A percentile compares a stretch with the other conserved stretches of the same genome.
Evolutionary conservation across 371 early-diverging fungal genomes (phyloP).

Genomic region (Lichtheimia corymbifera): DNA sequence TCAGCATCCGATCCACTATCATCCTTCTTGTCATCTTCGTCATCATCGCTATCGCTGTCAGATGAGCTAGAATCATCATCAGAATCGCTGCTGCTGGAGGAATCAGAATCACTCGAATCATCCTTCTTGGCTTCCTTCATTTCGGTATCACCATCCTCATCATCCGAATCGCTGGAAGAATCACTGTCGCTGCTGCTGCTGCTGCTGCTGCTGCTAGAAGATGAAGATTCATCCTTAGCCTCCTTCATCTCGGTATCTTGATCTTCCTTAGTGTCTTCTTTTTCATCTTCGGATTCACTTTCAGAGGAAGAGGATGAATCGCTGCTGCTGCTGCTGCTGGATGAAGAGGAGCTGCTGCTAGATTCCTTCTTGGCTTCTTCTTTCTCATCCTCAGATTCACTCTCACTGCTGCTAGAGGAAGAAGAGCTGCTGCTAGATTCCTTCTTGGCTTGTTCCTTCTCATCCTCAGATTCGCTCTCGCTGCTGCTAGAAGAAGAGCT

Average conservation of each 20-base stretch:
- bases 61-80: conserved; percentile 1
- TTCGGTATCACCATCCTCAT: conserved; percentile 5
- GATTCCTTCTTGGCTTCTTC: conserved; percentile 10
- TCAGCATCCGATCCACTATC: conserved; percentile 20
- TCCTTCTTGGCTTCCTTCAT: conserved; percentile 10
- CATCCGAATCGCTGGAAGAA: conserved; percentile 2
- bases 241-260: conserved; percentile 9
- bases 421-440: conserved; percentile 10
- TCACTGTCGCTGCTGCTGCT: conserved; percentile 7
- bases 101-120: not conserved
- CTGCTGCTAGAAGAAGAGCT: conserved; percentile 10
- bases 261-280: conserved; percentile 5
- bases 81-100: conserved; percentile 14
- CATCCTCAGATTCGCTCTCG: conserved; percentile 13
- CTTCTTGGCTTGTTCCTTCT: conserved; percentile 14
- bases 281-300: conserved; percentile 20
- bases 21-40: conserved; percentile 20
- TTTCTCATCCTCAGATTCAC: conserved; percentile 1
- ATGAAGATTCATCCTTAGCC: conserved; percentile 18
- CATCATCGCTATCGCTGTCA: conserved; percentile 8
- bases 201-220: conserved; percentile 1
- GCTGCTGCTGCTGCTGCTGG: conserved; percentile 8
- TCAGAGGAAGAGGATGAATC: conserved; percentile 8
- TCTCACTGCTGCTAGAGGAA: conserved; percentile 1
- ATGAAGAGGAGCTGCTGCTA: conserved; percentile 2